A percentile compares a stretch with the other conserved stretches of the same genome.
Evolutionary conservation across 768 basidiomycete species (phyloP).

Genomic region (Glaciozyma martinii): DNA sequence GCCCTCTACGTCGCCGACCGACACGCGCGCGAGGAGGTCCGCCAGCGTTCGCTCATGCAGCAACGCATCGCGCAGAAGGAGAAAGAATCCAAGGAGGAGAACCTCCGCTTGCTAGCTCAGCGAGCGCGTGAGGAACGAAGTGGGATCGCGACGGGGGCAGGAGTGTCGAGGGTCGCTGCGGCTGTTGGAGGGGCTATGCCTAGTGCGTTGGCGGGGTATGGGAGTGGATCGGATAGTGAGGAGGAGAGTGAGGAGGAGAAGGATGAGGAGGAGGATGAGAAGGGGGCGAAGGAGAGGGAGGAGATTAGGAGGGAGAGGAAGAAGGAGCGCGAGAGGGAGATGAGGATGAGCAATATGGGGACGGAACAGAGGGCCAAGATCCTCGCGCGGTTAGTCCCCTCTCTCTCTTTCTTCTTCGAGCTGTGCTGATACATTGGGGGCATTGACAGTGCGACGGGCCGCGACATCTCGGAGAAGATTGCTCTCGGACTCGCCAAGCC

Average conservation of each 20-base stretch:
- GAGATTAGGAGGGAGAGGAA: conserved; percentile 84
- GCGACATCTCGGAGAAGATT: conserved; percentile 98
- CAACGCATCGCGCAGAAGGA: conserved; percentile 98
- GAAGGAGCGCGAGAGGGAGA: conserved; percentile 86
- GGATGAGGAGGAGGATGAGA: conserved; percentile 44
- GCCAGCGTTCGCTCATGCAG: conserved; percentile 93
- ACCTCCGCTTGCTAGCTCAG: conserved; percentile 83
- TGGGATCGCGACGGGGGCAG: conserved; percentile 48
- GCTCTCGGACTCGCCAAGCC: conserved; percentile 97
- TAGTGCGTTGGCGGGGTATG: conserved; percentile 72
- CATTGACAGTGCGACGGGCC: conserved; percentile 65
- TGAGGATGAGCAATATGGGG: conserved; percentile 99
- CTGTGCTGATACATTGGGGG: background rate
- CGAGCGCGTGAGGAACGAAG: conserved; percentile 89
- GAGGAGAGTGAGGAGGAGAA: conserved; percentile 34
- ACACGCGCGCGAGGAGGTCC: conserved; percentile 95
- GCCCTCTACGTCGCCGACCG: conserved; percentile 89
- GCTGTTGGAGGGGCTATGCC: conserved; percentile 68
- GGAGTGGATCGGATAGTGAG: conserved; percentile 52
- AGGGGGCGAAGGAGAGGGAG: conserved; percentile 76
- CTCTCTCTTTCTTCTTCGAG: background rate
- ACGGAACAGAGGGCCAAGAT: conserved; percentile 91
- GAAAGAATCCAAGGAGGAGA: conserved; percentile 93
- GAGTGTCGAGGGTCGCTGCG: conserved; percentile 46
- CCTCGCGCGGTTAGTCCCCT: conserved; percentile 57